A percentile compares a stretch with the other conserved stretches of the same genome.
These are phyloP conservation scores for Penicillium simplicissimum DNA, from an alignment of 495 filamentous ascomycete genomes.

Conservation along the genomic window DNA sequence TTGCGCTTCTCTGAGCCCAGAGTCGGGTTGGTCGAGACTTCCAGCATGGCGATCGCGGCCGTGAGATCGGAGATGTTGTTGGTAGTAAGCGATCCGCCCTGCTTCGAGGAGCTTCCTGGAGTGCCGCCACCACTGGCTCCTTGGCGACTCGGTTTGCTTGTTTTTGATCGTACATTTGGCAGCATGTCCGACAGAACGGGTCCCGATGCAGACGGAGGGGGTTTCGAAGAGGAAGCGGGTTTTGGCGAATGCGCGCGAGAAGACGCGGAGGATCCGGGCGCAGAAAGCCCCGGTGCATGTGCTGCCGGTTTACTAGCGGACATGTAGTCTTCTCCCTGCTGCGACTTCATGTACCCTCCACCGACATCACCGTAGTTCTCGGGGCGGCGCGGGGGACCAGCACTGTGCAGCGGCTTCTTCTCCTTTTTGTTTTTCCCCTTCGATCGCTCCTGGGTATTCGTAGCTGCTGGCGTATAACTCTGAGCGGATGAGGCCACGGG, in stretches of 20 bases:
- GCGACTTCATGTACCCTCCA: slow-evolving; percentile 62
- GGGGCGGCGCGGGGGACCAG: slow-evolving; percentile 58
- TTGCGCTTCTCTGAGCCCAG: slow-evolving; percentile 56
- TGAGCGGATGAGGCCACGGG: slow-evolving; percentile 21
- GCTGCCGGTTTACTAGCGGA: slow-evolving; percentile 32
- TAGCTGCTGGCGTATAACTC: slow-evolving; percentile 27
- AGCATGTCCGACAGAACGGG: slow-evolving; percentile 76
- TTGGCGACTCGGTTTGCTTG: slow-evolving; percentile 56
- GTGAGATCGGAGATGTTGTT: slow-evolving; percentile 81
- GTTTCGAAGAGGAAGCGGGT: slow-evolving; percentile 47
- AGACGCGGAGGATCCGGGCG: slow-evolving; percentile 28
- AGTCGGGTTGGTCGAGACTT: slow-evolving; percentile 84
- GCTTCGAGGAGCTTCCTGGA: slow-evolving; percentile 34
- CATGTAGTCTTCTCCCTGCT: slow-evolving; percentile 64
- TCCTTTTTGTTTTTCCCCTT: slow-evolving; percentile 35
- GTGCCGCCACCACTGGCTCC: slow-evolving; percentile 37
- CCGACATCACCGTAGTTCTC: slow-evolving; percentile 57
- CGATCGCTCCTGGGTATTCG: slow-evolving; percentile 8
- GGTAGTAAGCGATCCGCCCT: slow-evolving; percentile 40
- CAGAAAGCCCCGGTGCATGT: slow-evolving; percentile 34
- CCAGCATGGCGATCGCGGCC: slow-evolving; percentile 84
- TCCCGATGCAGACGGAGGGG: slow-evolving; percentile 70
- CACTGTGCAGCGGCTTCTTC: slow-evolving; percentile 63
- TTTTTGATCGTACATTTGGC: slow-evolving; percentile 61
- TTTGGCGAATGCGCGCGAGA: slow-evolving; percentile 42